Percentiles rank a stretch among this genome's conserved stretches.
Conservation (phyloP, 305 asterid genomes). For the Solanum hybrid region DNA sequence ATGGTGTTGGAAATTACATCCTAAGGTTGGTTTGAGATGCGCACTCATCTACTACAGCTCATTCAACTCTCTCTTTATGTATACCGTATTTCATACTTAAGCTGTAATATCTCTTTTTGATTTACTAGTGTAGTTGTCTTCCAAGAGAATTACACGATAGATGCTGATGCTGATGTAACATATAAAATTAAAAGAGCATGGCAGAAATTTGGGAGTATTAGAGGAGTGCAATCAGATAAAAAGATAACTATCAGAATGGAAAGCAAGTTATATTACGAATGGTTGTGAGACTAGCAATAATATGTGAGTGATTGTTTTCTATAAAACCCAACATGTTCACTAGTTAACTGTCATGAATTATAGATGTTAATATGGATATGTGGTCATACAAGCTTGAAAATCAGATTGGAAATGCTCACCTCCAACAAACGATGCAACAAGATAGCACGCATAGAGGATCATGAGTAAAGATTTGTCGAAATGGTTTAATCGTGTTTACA, state of each 20-base stretch:
- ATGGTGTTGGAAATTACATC: slow-evolving; percentile 73
- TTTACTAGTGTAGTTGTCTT: not conserved
- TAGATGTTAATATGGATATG: not conserved
- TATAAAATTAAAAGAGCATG: not conserved
- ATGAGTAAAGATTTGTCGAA: not conserved
- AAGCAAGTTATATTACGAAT: not conserved
- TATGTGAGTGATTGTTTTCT: not conserved
- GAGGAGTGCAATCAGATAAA: not conserved
- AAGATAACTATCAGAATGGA: not conserved
- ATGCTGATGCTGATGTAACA: not conserved
- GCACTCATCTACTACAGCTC: not conserved
- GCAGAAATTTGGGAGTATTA: not conserved
- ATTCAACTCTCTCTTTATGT: not conserved
- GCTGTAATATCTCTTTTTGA: not conserved
- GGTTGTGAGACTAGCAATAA: not conserved
- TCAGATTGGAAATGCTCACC: not conserved
- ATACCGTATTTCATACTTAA: not conserved
- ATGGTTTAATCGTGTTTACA: not conserved
- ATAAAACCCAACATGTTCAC: not conserved
- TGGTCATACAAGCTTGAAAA: not conserved
- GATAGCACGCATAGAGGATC: not conserved
- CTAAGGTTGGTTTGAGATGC: slow-evolving; percentile 39
- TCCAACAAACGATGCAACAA: not conserved
- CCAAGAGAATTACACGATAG: not conserved
- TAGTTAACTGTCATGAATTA: not conserved